Evolutionary conservation across 768 basidiomycete species (phyloP), one percentile per base, ranked within the genome.

Genomic region (Podaxis sp.): DNA sequence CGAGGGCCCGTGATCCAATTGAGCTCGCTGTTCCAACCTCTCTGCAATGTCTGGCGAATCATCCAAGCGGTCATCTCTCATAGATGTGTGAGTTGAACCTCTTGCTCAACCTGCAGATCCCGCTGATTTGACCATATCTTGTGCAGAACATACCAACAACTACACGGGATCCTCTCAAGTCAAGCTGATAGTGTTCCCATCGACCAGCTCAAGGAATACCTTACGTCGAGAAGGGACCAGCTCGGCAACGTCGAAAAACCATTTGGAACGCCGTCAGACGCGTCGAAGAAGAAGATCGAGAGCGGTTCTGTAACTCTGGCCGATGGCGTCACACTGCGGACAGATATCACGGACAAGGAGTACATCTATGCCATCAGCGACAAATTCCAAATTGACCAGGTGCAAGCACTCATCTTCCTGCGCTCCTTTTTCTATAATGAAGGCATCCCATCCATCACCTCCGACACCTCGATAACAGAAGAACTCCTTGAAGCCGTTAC

Each of bases 361-460:
- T 85, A 86, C 65, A 80, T 89, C 54, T 76, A 83, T 64, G 86
- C 89, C 53, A 83, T 97, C 66, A 92, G 93, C 75, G 72, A 80
- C 47, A 81, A 80, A 63, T 88, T 93, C 71, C 78, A 84, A 29
- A 86, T 96, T 24, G 93, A 96, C 74, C 85, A 96, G 68, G 78
- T 94, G 1, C 85, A 89, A n/a, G 87, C 93, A 0, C 79, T 90
- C 47, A 75, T 89, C 3, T 80, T 96, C 4, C 76, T 93, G 22
- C 85, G 89, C 12, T 88, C 90, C 0, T 95, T 91, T 69, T 76
- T 91, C 8, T 89, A 89, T 75, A 90, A 93, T 70, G 83, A 88
- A 71, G 90, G 90, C 3, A 77, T 91, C 7, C 70, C 82, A 11
- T 74, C 41, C 25, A 55, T 64, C 19, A 58, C 65, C 37, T 61